Conservation (phyloP, 2,329 filamentous ascomycete species). For the Botryosphaeria agaves region DNA sequence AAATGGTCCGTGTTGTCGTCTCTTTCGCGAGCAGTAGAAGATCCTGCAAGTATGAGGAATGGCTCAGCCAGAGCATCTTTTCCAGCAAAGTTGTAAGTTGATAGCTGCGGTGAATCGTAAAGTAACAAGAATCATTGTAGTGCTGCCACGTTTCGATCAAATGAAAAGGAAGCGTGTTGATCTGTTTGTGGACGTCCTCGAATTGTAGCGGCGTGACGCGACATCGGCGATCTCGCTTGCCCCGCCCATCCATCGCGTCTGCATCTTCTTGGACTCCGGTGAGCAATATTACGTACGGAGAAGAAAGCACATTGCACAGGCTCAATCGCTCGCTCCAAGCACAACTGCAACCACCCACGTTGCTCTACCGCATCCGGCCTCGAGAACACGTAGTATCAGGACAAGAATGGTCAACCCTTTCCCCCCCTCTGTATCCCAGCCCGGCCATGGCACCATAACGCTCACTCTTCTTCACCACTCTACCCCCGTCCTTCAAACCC, state of each 20-base stretch:
- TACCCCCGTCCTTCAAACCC: conserved; percentile 51
- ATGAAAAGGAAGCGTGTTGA: neutral
- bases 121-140: neutral
- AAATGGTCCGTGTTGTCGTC: neutral
- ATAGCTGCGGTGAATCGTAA: neutral
- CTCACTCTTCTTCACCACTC: conserved; percentile 54
- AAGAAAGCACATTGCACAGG: neutral
- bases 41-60: neutral
- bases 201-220: neutral
- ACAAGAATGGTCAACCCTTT: conserved; percentile 36
- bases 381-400: neutral
- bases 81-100: neutral
- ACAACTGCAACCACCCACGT: neutral
- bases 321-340: neutral
- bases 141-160: neutral
- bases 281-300: neutral
- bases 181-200: neutral
- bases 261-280: neutral
- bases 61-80: neutral
- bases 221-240: neutral
- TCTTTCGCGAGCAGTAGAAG: neutral
- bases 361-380: neutral
- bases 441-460: conserved; percentile 65
- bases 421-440: conserved; percentile 50
- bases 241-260: neutral